Conservation (phyloP, 2,329 filamentous ascomycete species). For the Diaporthe humulicola region DNA sequence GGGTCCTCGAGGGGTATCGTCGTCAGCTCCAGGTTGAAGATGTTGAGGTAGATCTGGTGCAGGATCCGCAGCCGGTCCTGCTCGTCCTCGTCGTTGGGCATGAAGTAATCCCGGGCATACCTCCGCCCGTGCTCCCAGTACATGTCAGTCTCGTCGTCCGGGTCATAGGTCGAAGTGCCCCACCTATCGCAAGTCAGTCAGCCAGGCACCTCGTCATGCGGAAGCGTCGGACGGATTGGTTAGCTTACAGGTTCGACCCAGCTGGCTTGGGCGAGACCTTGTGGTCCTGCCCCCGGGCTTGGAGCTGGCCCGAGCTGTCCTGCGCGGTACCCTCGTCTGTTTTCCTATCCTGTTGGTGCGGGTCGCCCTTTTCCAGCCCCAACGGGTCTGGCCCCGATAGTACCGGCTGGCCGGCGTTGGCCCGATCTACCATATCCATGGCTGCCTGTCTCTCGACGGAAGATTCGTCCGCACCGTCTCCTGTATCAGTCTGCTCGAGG, state of each 20-base stretch:
- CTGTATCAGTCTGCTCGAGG: slow-evolving; percentile 42
- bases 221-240: neutral
- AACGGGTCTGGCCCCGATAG: slow-evolving; percentile 26
- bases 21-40: slow-evolving; percentile 47
- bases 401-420: slow-evolving; percentile 29
- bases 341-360: neutral
- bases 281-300: neutral
- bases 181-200: slow-evolving; percentile 11
- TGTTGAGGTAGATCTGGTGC: slow-evolving; percentile 37
- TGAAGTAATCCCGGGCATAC: slow-evolving; percentile 42
- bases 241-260: slow-evolving; percentile 7
- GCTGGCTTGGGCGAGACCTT: slow-evolving; percentile 5
- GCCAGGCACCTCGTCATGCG: neutral
- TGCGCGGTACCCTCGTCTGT: neutral
- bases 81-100: slow-evolving; percentile 41
- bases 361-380: slow-evolving; percentile 14
- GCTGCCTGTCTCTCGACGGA: slow-evolving; percentile 14
- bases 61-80: slow-evolving; percentile 51
- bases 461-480: slow-evolving; percentile 3
- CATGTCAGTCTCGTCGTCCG: slow-evolving; percentile 36
- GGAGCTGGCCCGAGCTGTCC: slow-evolving; percentile 4
- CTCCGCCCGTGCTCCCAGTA: slow-evolving; percentile 35
- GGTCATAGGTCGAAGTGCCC: slow-evolving; percentile 29
- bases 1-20: slow-evolving; percentile 53
- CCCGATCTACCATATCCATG: slow-evolving; percentile 34